Percentiles rank a stretch among this genome's conserved stretches.
Evolutionary conservation across 495 filamentous ascomycete genomes (phyloP).

Genomic region (Annulohypoxylon nitens): DNA sequence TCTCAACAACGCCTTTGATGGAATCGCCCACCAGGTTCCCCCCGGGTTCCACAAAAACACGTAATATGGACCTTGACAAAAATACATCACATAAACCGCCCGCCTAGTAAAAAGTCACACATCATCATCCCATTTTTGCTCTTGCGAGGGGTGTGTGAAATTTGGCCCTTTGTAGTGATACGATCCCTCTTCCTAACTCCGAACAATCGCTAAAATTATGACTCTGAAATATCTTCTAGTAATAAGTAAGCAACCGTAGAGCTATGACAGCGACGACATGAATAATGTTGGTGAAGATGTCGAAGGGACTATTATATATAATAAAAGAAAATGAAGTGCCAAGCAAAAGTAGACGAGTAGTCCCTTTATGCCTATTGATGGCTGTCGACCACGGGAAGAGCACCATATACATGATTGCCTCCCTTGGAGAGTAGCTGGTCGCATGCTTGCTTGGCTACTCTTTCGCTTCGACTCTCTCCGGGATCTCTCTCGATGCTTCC

Average conservation of each 20-base stretch:
- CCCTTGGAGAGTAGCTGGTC: constrained; percentile 54
- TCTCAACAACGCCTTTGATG: constrained; percentile 35
- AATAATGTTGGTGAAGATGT: constrained; percentile 13
- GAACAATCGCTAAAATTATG: constrained; percentile 36
- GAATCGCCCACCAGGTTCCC: constrained; percentile 17
- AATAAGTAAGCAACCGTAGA: constrained; percentile 32
- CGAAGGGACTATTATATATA: not conserved
- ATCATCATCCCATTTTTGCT: constrained; percentile 3
- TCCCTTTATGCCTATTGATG: constrained; percentile 23
- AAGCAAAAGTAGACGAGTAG: not conserved
- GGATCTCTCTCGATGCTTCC: constrained; percentile 41
- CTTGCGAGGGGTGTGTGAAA: not conserved
- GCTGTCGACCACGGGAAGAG: constrained; percentile 22
- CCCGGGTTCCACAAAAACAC: constrained; percentile 4
- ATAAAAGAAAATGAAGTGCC: not conserved
- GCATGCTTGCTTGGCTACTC: constrained; percentile 59
- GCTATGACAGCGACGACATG: constrained; percentile 14
- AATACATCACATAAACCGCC: constrained; percentile 10
- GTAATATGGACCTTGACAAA: constrained; percentile 11
- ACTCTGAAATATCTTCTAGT: constrained; percentile 30
- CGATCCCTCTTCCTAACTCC: constrained; percentile 19
- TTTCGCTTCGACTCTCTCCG: constrained; percentile 54
- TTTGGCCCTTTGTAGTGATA: constrained; percentile 23
- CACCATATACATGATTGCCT: constrained; percentile 34
- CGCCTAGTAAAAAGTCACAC: constrained; percentile 23